These are phyloP conservation scores for Glaciozyma antarctica DNA, from an alignment of 768 basidiomycete genomes.

Conservation along the genomic window DNA sequence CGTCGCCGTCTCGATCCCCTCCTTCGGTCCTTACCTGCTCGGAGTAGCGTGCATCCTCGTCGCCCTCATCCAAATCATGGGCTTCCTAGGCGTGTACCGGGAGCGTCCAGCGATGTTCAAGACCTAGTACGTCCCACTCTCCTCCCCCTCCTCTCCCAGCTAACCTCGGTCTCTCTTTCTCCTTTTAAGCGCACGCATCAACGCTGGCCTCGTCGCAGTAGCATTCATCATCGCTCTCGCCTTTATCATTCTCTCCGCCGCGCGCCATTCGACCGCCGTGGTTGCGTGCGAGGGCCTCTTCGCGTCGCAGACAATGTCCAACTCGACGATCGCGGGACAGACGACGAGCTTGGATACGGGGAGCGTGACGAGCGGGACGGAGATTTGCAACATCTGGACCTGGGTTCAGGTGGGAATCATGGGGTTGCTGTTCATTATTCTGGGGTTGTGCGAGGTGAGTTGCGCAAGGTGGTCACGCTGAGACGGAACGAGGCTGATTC, in stretches of 20 bases:
- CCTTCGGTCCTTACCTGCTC: conserved; percentile 62
- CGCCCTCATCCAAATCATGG: conserved; percentile 68
- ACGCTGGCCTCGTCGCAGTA: conserved; percentile 45
- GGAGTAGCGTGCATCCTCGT: conserved; percentile 65
- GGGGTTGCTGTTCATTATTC: conserved; percentile 73
- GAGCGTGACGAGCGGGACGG: conserved; percentile 49
- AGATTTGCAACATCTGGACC: conserved; percentile 77
- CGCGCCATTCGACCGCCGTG: conserved; percentile 63
- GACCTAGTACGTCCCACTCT: conserved; percentile 15
- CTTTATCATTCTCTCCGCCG: conserved; percentile 71
- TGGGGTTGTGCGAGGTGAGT: conserved; percentile 37
- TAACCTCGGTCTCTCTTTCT: conserved; percentile 33
- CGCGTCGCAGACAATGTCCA: conserved; percentile 9
- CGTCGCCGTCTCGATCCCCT: conserved; percentile 80
- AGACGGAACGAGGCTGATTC: neutral
- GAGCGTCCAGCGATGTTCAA: conserved; percentile 45
- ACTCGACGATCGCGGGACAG: conserved; percentile 35
- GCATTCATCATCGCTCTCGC: conserved; percentile 69
- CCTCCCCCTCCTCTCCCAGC: neutral
- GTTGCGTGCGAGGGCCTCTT: conserved; percentile 48
- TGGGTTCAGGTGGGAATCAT: conserved; percentile 90
- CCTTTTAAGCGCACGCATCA: conserved; percentile 59
- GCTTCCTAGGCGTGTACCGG: conserved; percentile 72
- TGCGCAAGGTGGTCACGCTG: neutral
- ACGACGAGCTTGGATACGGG: conserved; percentile 16